These are phyloP conservation scores for Quercus alba DNA, from an alignment of 306 rosid genomes.

Conservation along the genomic window DNA sequence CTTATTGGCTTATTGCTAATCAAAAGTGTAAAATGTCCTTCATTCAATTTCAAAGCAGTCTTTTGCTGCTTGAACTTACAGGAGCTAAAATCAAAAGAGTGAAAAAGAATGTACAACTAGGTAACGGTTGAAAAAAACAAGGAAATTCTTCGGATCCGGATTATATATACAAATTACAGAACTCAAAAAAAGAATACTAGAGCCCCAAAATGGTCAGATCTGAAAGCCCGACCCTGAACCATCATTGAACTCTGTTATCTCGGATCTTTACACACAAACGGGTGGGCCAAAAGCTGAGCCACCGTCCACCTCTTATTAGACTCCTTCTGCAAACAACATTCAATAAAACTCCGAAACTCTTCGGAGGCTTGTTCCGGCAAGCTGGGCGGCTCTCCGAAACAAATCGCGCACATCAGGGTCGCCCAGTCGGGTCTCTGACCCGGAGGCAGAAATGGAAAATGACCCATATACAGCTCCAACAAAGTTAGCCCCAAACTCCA, in stretches of 20 bases:
- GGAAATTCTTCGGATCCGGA: neutral
- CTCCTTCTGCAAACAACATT: slow-evolving; percentile 82
- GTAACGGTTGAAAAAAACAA: too few species aligned
- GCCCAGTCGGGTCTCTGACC: slow-evolving; percentile 97
- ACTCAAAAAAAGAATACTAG: neutral
- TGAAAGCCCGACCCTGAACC: slow-evolving; percentile 2
- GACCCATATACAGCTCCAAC: slow-evolving; percentile 85
- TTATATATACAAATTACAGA: neutral
- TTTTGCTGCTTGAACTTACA: neutral
- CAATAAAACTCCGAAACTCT: slow-evolving; percentile 56
- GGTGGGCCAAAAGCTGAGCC: slow-evolving; percentile 63
- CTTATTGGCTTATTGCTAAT: too few species aligned
- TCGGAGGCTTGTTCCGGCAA: slow-evolving; percentile 57
- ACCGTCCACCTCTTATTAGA: slow-evolving; percentile 73
- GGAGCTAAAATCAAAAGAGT: neutral
- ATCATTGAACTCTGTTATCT: neutral
- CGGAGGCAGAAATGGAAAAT: slow-evolving; percentile 72
- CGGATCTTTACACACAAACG: slow-evolving; percentile 47
- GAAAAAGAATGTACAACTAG: neutral
- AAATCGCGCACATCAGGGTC: slow-evolving; percentile 81
- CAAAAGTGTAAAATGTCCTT: neutral
- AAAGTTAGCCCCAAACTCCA: slow-evolving; percentile 92
- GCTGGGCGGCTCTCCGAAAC: slow-evolving; percentile 75
- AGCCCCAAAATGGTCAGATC: neutral
- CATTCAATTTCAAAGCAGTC: neutral